A percentile compares a stretch with the other conserved stretches of the same genome.
Evolutionary conservation across 1,284 basidiomycete species (phyloP).

Genomic region (Ustilago esculenta): DNA sequence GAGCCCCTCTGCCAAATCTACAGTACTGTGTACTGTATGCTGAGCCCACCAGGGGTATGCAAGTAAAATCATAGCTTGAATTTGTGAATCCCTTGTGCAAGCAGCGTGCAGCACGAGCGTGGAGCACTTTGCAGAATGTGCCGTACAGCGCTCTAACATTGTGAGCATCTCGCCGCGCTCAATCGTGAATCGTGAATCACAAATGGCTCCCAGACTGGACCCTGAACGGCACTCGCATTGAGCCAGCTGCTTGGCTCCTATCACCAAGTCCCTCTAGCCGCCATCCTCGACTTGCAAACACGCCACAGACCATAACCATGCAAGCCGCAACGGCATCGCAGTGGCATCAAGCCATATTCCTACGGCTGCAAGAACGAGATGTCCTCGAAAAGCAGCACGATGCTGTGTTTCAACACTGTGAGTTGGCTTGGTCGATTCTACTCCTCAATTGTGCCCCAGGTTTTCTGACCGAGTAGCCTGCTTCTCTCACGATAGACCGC

Average conservation of each 20-base stretch:
- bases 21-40: too few species aligned
- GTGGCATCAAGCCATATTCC: slow-evolving; percentile 54
- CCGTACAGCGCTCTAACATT: slow-evolving; percentile 5
- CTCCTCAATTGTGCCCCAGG: not conserved
- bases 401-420: slow-evolving; percentile 45
- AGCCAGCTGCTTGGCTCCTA: too few species aligned
- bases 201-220: slow-evolving; percentile 6
- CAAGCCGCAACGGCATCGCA: slow-evolving; percentile 20
- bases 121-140: too few species aligned
- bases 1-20: too few species aligned
- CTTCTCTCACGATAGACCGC: slow-evolving; percentile 24
- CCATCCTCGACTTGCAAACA: too few species aligned
- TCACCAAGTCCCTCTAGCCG: too few species aligned
- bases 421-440: slow-evolving; percentile 5
- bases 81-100: too few species aligned
- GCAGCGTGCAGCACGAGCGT: too few species aligned
- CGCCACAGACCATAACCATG: slow-evolving; percentile 2
- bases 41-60: too few species aligned
- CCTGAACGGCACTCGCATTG: slow-evolving; percentile 8
- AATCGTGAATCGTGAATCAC: too few species aligned
- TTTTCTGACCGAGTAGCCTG: not conserved
- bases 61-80: too few species aligned
- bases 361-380: slow-evolving; percentile 55
- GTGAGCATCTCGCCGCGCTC: too few species aligned
- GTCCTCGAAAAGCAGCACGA: slow-evolving; percentile 52